Conservation (phyloP, 805 yeast species). For the Wickerhamomyces hampshirensis region DNA sequence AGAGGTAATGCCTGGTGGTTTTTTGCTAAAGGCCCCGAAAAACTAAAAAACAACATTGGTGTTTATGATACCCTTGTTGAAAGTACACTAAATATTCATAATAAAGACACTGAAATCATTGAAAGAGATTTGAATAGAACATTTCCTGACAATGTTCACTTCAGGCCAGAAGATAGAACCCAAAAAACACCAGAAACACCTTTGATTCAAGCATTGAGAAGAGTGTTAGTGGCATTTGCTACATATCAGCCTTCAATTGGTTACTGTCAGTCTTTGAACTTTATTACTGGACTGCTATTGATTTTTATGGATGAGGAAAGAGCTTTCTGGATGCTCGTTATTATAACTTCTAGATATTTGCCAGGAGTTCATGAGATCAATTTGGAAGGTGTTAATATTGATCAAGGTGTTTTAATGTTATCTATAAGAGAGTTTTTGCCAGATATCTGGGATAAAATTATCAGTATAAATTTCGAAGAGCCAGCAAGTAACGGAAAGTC, state of each 20-base stretch:
- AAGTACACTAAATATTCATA: conserved; percentile 49
- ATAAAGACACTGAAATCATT: conserved; percentile 83
- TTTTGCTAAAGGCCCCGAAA: conserved; percentile 82
- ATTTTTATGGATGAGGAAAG: conserved; percentile 85
- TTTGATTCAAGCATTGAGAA: conserved; percentile 63
- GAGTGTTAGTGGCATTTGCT: conserved; percentile 82
- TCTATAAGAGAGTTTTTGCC: conserved; percentile 84
- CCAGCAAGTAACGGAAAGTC: conserved; percentile 20
- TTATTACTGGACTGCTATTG: conserved; percentile 80
- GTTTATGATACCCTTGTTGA: conserved; percentile 65
- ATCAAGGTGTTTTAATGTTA: conserved; percentile 90
- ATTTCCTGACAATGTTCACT: conserved; percentile 88
- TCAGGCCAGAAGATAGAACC: conserved; percentile 39
- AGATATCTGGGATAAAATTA: conserved; percentile 60
- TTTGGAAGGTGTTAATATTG: conserved; percentile 90
- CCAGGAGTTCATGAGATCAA: conserved; percentile 91
- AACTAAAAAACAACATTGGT: conserved; percentile 63
- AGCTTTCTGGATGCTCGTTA: conserved; percentile 94
- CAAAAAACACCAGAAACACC: conserved; percentile 45
- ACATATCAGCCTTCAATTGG: conserved; percentile 86
- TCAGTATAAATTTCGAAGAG: conserved; percentile 32
- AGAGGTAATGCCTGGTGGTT: conserved; percentile 96
- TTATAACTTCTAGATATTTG: conserved; percentile 75
- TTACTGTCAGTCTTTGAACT: conserved; percentile 92
- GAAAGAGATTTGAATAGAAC: conserved; percentile 93